phyloP scores from a whole-genome alignment of 768 basidiomycete species.

The Lactifluus pinguis region DNA sequence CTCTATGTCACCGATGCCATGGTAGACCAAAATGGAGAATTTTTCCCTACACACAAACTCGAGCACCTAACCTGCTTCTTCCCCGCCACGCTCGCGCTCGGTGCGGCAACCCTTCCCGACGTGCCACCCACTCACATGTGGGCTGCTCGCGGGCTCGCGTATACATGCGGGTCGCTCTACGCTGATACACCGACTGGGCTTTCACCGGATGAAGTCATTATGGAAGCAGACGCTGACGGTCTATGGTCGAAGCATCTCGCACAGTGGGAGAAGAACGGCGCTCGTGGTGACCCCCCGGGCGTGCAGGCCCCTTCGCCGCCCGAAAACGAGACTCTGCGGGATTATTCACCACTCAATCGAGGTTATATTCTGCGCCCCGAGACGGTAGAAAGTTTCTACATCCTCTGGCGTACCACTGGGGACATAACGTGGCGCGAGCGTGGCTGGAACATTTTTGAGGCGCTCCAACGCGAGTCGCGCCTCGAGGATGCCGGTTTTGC shows the following conservation, averaged over 20 bases:
- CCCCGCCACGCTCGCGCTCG: slow-evolving; percentile 67
- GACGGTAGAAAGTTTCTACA: slow-evolving; percentile 66
- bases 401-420: slow-evolving; percentile 63
- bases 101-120: slow-evolving; percentile 52
- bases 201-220: slow-evolving; percentile 52
- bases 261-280: slow-evolving; percentile 17
- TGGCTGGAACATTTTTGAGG: slow-evolving; percentile 63
- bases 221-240: neutral
- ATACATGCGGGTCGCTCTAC: slow-evolving; percentile 66
- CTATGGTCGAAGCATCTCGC: slow-evolving; percentile 15
- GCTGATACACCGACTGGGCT: slow-evolving; percentile 63
- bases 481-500: slow-evolving; percentile 52
- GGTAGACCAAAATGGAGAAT: neutral
- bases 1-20: slow-evolving; percentile 62
- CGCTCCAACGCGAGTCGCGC: slow-evolving; percentile 51
- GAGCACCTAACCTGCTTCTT: slow-evolving; percentile 79
- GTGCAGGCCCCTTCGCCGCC: neutral
- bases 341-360: slow-evolving; percentile 41
- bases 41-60: slow-evolving; percentile 38
- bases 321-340: slow-evolving; percentile 24
- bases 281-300: slow-evolving; percentile 10
- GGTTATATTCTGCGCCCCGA: slow-evolving; percentile 58
- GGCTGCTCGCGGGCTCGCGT: slow-evolving; percentile 68
- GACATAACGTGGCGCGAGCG: slow-evolving; percentile 60
- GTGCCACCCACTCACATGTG: slow-evolving; percentile 54